Base-by-base conservation (phyloP, 164 flowering plant species). In the Nymphaea thermarum region DNA sequence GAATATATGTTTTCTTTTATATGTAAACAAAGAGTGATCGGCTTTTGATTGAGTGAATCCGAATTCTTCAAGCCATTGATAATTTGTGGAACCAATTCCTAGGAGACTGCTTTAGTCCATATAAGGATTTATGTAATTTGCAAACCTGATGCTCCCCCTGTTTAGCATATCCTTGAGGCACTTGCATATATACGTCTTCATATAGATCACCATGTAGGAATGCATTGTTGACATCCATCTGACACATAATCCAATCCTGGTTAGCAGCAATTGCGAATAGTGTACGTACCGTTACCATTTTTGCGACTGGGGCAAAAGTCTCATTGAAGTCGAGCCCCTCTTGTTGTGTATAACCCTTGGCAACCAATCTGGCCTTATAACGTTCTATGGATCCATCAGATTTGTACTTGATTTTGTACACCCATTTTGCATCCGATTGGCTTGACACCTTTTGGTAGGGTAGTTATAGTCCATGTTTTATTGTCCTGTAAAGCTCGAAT, bases 101-200 rank as follows among this genome's bases (percentile, higher is more conserved):
- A 7, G 47, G 47, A 8, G 67, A 25, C 18, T 66, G 67, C 25
- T 66, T 66, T 6, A 66, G 67, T 66, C 67, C 67, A 45, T 44
- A 66, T 7, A 66, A 10, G 36, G 41, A 45, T 18, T 66, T 66
- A 4, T 66, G 6, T 3, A 65, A n/a, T 1, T 18, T 12, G 45
- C 57, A 65, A 2, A 65, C 55, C 5, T 6, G 1, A 1, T 62
- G 1, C 36, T 44, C 8, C 3, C 41, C 67, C 17, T 65, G 18
- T 14, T 44, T 5, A 44, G 57, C 41, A 44, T 43, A 65, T 4
- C 57, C 57, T 1, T 1, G 57, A 11, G 67, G 67, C 3, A 65
- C 6, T 62, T 14, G 6, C 59, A 65, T 44, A 65, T 65, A 44
- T 43, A 65, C 57, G 1, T 3, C 10, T 65, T 65, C 57, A 4